These are phyloP conservation scores for Oryza brachyantha DNA, from an alignment of 176 grass and related monocot species.

Conservation along the genomic window DNA sequence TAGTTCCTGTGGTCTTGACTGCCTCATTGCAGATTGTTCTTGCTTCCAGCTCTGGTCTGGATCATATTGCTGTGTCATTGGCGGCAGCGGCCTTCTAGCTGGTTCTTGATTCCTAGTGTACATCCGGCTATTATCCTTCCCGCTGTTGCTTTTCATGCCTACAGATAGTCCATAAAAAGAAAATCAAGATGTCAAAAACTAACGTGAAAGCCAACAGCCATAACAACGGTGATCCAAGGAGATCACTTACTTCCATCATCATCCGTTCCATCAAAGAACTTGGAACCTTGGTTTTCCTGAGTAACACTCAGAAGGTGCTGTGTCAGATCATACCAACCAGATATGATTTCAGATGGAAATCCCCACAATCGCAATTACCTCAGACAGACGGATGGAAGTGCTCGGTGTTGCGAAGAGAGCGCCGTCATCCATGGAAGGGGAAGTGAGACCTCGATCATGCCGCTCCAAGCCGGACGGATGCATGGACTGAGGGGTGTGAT, in stretches of 20 bases:
- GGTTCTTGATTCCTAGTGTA: slow-evolving; percentile 15
- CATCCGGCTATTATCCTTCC: not conserved
- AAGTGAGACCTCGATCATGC: slow-evolving; percentile 48
- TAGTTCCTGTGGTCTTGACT: slow-evolving; percentile 22
- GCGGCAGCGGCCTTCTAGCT: slow-evolving; percentile 10
- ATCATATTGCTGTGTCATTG: slow-evolving; percentile 14
- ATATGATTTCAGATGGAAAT: not conserved
- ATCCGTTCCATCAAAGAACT: slow-evolving; percentile 64
- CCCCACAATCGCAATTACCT: slow-evolving; percentile 40
- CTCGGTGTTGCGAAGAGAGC: slow-evolving; percentile 54
- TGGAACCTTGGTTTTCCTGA: slow-evolving; percentile 38
- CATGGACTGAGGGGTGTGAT: slow-evolving; percentile 61
- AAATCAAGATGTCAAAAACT: slow-evolving; percentile 17
- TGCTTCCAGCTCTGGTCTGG: slow-evolving; percentile 39
- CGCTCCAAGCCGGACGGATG: slow-evolving; percentile 51
- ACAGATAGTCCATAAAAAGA: slow-evolving; percentile 10
- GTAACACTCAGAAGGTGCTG: slow-evolving; percentile 27
- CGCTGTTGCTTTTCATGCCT: slow-evolving; percentile 20
- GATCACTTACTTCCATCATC: slow-evolving; percentile 64
- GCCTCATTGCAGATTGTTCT: slow-evolving; percentile 42
- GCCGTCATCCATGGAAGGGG: slow-evolving; percentile 46
- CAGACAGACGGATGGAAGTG: slow-evolving; percentile 52
- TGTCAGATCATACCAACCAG: slow-evolving; percentile 36
- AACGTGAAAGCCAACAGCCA: not conserved
- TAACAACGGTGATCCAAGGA: not conserved